These are phyloP conservation scores for Leccinum disarticulatum DNA, from an alignment of 768 basidiomycete genomes.

Conservation along the genomic window DNA sequence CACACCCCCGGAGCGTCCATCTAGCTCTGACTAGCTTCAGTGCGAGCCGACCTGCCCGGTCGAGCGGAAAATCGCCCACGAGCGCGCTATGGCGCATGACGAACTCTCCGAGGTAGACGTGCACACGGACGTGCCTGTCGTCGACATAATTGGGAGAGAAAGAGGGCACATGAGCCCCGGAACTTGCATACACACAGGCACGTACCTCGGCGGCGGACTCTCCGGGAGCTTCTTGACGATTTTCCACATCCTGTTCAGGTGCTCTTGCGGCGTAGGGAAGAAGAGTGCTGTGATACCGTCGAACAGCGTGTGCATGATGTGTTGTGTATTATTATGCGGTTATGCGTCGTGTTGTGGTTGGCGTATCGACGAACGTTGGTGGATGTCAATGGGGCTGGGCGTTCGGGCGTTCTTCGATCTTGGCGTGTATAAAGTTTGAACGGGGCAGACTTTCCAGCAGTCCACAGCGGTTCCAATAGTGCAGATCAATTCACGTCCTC, in stretches of 20 bases:
- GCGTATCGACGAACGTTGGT: not conserved
- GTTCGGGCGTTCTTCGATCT: not conserved
- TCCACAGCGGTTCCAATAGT: not conserved
- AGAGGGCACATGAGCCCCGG: not conserved
- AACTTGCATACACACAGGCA: not conserved
- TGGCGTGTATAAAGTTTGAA: not conserved
- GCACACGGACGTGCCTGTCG: constrained; percentile 32
- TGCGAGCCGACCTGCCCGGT: constrained; percentile 19
- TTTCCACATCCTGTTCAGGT: constrained; percentile 27
- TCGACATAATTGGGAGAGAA: not conserved
- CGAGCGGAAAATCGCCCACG: constrained; percentile 28
- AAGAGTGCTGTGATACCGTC: constrained; percentile 18
- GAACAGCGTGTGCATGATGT: not conserved
- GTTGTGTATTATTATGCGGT: not conserved
- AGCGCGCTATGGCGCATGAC: constrained; percentile 28
- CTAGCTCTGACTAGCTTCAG: constrained; percentile 18
- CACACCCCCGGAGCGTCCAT: constrained; percentile 28
- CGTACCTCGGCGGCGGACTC: constrained; percentile 19
- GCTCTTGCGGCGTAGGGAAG: constrained; percentile 17
- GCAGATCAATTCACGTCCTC: not conserved
- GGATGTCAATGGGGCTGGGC: not conserved
- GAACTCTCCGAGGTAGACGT: constrained; percentile 30
- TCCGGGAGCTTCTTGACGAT: constrained; percentile 17
- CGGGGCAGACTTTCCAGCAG: not conserved
- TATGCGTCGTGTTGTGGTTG: not conserved